Evolutionary conservation across 768 basidiomycete genomes (phyloP).

Genomic region (Boletus rex-veris): DNA sequence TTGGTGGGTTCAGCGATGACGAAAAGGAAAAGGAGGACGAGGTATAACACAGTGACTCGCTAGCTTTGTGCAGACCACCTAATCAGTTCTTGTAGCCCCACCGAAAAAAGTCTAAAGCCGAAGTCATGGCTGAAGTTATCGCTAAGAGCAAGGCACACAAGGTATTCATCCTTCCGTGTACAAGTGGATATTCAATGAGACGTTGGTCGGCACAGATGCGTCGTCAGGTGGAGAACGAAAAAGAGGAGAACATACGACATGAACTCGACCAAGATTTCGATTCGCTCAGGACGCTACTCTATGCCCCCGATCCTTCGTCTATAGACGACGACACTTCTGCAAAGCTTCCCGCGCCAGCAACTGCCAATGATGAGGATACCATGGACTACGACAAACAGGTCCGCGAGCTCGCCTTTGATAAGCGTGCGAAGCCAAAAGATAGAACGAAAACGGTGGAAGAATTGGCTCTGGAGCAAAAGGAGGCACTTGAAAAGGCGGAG

Average conservation of each 20-base stretch:
- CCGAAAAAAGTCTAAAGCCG: slow-evolving; percentile 87
- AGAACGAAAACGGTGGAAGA: slow-evolving; percentile 97
- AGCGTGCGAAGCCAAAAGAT: slow-evolving; percentile 91
- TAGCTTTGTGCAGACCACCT: not conserved
- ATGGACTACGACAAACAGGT: slow-evolving; percentile 91
- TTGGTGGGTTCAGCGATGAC: slow-evolving; percentile 82
- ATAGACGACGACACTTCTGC: slow-evolving; percentile 35
- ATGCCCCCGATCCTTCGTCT: slow-evolving; percentile 48
- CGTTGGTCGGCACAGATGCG: slow-evolving; percentile 50
- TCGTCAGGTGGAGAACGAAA: slow-evolving; percentile 84
- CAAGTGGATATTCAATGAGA: not conserved
- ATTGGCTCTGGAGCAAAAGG: slow-evolving; percentile 82
- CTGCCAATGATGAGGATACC: slow-evolving; percentile 22
- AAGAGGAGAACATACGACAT: slow-evolving; percentile 81
- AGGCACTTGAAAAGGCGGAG: slow-evolving; percentile 83
- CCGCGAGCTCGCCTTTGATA: slow-evolving; percentile 88
- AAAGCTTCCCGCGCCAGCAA: not conserved
- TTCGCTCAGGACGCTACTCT: slow-evolving; percentile 71
- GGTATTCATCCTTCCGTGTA: slow-evolving; percentile 39
- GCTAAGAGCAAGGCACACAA: slow-evolving; percentile 97
- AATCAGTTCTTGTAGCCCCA: slow-evolving; percentile 49
- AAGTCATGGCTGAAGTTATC: slow-evolving; percentile 97
- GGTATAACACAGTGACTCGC: slow-evolving; percentile 30
- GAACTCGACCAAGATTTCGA: slow-evolving; percentile 88
- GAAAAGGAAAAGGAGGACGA: slow-evolving; percentile 52